Evolutionary conservation across 805 yeast species (phyloP).

Genomic region (Candida cerambycidarum): DNA sequence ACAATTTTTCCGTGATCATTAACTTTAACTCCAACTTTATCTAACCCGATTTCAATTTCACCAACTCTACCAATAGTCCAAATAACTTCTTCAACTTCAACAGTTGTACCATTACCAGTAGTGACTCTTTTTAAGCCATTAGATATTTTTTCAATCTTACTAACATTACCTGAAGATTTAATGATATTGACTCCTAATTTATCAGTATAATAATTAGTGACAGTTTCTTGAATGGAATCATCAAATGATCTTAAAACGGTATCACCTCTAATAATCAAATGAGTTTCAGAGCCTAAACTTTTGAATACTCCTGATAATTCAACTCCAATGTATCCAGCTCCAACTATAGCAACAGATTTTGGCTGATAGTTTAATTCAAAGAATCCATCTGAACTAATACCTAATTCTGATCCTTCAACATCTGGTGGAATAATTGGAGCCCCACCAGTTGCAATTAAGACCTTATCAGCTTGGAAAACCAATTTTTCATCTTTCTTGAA

Average conservation of each 20-base stretch:
- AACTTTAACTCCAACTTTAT: conserved; percentile 67
- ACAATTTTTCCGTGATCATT: conserved; percentile 61
- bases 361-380: conserved; percentile 83
- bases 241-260: conserved; percentile 89
- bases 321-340: conserved; percentile 97
- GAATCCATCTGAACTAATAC: conserved; percentile 88
- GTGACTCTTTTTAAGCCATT: conserved; percentile 38
- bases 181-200: conserved; percentile 77
- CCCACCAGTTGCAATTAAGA: conserved; percentile 94
- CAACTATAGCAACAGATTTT: conserved; percentile 88
- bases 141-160: conserved; percentile 32
- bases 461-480: conserved; percentile 72
- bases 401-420: conserved; percentile 79
- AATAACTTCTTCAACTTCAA: conserved; percentile 72
- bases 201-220: conserved; percentile 78
- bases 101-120: conserved; percentile 36
- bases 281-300: conserved; percentile 83
- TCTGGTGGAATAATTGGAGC: conserved; percentile 65
- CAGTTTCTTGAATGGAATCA: conserved; percentile 68
- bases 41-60: conserved; percentile 69
- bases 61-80: conserved; percentile 96
- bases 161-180: conserved; percentile 53
- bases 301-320: conserved; percentile 95
- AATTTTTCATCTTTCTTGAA: conserved; percentile 53
- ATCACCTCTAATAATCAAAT: conserved; percentile 86